Evolutionary conservation across 257 asterid species (phyloP), one percentile per base, ranked within the genome.

Genomic region (Ajuga chamaepitys): DNA sequence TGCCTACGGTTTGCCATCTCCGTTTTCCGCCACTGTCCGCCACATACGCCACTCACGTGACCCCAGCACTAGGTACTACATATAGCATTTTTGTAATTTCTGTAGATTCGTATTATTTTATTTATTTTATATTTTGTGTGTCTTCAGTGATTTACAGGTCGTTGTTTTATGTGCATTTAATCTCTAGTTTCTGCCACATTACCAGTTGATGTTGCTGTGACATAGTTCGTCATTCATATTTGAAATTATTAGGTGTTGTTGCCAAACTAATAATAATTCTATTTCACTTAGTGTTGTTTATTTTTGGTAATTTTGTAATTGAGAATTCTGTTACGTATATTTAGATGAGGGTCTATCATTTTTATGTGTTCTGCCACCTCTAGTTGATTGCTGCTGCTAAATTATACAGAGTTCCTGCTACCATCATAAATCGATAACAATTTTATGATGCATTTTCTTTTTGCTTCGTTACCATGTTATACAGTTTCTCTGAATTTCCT

Each of bases 1-100:
- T 20, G 55, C 38, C 54, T 68, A 24, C 25, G 52, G 20, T 20
- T 71, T 71, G 47, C 81, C 76, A 7, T 72, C 80, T 12, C 81
- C 82, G 42, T 52, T 66, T 18, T 51, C 65, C 64, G 18, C 77
- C 59, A 12, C 91, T 46, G 82, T 84, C 68, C 95, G 98, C 54
- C 83, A 89, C 44, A 54, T 87, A 70, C 87, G 95, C 56, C 60
- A 72, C 66, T 12, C 56, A 5, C 89, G 93, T 17, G 95, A 87
- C 72, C 83, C 95, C 24, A 57, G 75, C 72, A 11, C 73, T 56
- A 77, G 94, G 98, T 88, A 69, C 48, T 38, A 3, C 61, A 35
- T 16, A 13, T n/a, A 4, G 52, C 70, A 32, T 51, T 46, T 59
- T 5, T 11, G 3, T 5, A 38, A 24, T 37, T 37, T 22, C 20